phyloP scores from a whole-genome alignment of 2,329 filamentous ascomycete species.

The Stachybotrys chlorohalonatus region DNA sequence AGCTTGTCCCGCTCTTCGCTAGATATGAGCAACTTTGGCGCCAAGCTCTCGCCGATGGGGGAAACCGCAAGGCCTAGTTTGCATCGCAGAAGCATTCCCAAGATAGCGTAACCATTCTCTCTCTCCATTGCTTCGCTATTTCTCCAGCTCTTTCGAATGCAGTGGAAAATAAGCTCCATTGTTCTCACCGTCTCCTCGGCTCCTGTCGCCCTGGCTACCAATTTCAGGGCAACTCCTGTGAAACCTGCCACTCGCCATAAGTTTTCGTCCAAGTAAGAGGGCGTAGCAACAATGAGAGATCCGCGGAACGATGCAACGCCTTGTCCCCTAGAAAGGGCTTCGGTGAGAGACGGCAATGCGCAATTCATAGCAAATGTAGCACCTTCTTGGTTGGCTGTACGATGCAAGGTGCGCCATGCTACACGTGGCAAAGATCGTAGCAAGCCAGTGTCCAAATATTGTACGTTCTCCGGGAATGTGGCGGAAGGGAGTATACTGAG shows the following conservation, averaged over 20 bases:
- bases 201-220: constrained; percentile 68
- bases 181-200: constrained; percentile 65
- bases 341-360: constrained; percentile 77
- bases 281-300: constrained; percentile 69
- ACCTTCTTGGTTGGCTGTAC: constrained; percentile 36
- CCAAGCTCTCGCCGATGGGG: constrained; percentile 16
- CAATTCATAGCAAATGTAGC: constrained; percentile 81
- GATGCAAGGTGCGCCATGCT: constrained; percentile 52
- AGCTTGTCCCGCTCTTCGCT: constrained; percentile 45
- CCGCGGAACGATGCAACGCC: constrained; percentile 79
- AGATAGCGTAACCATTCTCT: constrained; percentile 84
- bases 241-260: constrained; percentile 92
- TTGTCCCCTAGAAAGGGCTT: constrained; percentile 72
- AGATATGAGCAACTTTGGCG: constrained; percentile 34
- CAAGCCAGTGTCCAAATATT: constrained; percentile 67
- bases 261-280: constrained; percentile 82
- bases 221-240: constrained; percentile 71
- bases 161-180: constrained; percentile 75
- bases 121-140: constrained; percentile 98
- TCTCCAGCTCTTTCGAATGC: constrained; percentile 85
- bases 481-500: constrained; percentile 76
- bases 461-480: constrained; percentile 72
- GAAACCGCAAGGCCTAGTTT: constrained; percentile 56
- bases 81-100: constrained; percentile 73
- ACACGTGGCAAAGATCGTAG: constrained; percentile 67